phyloP scores from a whole-genome alignment of 2,329 filamentous ascomycete genomes.

The Paecilomyces dactylethromorphus region DNA sequence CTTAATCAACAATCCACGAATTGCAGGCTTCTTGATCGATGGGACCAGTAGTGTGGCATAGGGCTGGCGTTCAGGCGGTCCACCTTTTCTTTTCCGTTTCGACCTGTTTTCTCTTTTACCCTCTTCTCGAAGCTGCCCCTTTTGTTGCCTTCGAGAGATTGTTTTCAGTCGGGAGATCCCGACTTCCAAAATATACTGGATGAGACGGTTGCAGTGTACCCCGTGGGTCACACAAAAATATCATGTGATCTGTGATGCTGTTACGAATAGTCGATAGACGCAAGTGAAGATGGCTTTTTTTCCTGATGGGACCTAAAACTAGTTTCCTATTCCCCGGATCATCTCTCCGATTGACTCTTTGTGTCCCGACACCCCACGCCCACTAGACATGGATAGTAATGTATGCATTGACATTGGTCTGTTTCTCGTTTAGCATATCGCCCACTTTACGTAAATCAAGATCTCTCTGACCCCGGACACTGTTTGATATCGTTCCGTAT shows the following conservation, averaged over 20 bases:
- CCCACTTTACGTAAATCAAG: not conserved
- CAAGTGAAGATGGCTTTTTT: conserved; percentile 23
- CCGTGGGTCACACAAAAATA: not conserved
- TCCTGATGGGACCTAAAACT: not conserved
- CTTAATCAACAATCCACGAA: conserved; percentile 23
- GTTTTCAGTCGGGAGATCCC: not conserved
- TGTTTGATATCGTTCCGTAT: not conserved
- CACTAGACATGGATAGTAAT: not conserved
- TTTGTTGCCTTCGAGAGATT: not conserved
- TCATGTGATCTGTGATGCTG: conserved; percentile 25
- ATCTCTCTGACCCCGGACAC: not conserved
- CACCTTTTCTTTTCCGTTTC: conserved; percentile 22
- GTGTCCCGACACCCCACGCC: not conserved
- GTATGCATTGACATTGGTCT: not conserved
- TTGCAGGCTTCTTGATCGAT: conserved; percentile 22
- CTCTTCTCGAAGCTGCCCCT: conserved; percentile 14
- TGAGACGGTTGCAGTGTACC: not conserved
- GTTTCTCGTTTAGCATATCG: not conserved
- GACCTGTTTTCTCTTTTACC: conserved; percentile 16
- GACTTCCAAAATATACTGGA: not conserved
- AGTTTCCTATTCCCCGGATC: not conserved
- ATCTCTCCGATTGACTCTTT: not conserved
- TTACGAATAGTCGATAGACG: conserved; percentile 37
- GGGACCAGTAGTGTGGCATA: conserved; percentile 34
- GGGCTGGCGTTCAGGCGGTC: conserved; percentile 38